phyloP scores from a whole-genome alignment of 179 eudicot genomes.

The Drosera spatulata region DNA sequence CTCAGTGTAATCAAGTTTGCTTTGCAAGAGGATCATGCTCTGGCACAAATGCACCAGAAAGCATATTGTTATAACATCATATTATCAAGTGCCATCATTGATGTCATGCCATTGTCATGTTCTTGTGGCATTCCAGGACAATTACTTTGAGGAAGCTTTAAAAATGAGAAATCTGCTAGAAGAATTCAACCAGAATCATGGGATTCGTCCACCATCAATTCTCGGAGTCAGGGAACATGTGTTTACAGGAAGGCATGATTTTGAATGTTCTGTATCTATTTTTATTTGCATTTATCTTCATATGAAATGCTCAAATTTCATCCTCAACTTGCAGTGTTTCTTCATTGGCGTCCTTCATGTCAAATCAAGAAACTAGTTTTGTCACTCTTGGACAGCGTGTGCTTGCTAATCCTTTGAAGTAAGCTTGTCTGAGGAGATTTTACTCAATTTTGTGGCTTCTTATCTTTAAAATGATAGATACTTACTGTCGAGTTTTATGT shows the following conservation, averaged over 20 bases:
- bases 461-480: neutral
- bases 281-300: conserved; percentile 1
- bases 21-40: too few species aligned
- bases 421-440: conserved; percentile 15
- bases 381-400: conserved; percentile 99
- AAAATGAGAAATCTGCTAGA: conserved; percentile 99
- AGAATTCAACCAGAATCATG: conserved; percentile 71
- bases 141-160: conserved; percentile 97
- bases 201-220: conserved; percentile 74
- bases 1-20: too few species aligned
- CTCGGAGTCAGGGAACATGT: conserved; percentile 99
- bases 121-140: conserved; percentile 46
- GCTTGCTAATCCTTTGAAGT: conserved; percentile 95
- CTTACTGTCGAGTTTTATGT: conserved; percentile 1
- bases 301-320: neutral
- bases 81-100: too few species aligned
- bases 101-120: neutral
- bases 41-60: too few species aligned
- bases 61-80: too few species aligned
- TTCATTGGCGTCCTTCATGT: conserved; percentile 96
- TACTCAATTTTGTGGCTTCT: neutral
- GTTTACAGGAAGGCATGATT: conserved; percentile 89
- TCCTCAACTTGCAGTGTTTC: conserved; percentile 67
- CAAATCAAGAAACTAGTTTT: conserved; percentile 94
- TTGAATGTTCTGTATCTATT: neutral